These are phyloP conservation scores for Grosmannia clavigera DNA, from an alignment of 2,329 filamentous ascomycete species.

Conservation along the genomic window DNA sequence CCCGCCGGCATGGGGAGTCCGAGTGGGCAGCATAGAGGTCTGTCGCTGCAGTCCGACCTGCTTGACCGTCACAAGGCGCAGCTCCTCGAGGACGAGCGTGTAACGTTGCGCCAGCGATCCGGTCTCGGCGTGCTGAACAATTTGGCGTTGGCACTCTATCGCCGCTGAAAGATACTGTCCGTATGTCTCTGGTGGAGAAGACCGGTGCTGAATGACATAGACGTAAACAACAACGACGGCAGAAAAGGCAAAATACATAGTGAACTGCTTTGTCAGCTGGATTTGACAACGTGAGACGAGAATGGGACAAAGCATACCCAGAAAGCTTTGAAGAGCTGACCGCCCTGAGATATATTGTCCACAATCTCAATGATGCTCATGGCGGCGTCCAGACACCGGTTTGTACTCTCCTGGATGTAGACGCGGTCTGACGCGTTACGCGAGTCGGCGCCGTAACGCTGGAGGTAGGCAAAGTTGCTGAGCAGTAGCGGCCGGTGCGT, in stretches of 20 bases:
- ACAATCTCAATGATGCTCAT: conserved; percentile 31
- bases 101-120: conserved; percentile 35
- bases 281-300: too few species aligned
- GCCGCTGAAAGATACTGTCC: conserved; percentile 14
- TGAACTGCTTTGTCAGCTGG: conserved; percentile 20
- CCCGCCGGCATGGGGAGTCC: too few species aligned
- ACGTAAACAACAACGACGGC: conserved; percentile 41
- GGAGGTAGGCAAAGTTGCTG: too few species aligned
- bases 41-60: too few species aligned
- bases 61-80: conserved; percentile 14
- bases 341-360: conserved; percentile 25
- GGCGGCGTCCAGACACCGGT: conserved; percentile 31
- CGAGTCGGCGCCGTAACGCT: too few species aligned
- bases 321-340: conserved; percentile 31
- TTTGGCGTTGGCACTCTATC: conserved; percentile 32
- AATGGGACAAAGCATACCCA: conserved; percentile 18
- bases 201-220: conserved; percentile 33
- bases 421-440: too few species aligned
- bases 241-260: conserved; percentile 40
- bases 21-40: too few species aligned
- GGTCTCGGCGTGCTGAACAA: conserved; percentile 23
- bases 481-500: too few species aligned
- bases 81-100: conserved; percentile 38
- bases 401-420: not conserved
- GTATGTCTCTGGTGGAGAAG: too few species aligned